Conservation (phyloP, 2,329 filamentous ascomycete genomes). For the Nemania abortiva region DNA sequence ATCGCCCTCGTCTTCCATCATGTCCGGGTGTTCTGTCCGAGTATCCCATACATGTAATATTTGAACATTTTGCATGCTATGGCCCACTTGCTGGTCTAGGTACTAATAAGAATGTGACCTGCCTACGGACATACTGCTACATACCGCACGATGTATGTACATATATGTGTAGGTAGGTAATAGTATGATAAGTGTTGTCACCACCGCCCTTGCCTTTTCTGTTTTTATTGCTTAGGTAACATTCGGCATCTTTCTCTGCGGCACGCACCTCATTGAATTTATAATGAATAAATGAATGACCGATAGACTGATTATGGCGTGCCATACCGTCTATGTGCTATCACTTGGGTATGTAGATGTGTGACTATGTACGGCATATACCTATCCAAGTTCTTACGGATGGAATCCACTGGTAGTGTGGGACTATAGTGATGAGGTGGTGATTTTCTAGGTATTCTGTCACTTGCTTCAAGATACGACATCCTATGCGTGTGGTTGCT, state of each 20-base stretch:
- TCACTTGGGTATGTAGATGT: background rate
- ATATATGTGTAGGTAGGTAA: no score
- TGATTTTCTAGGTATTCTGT: conserved; percentile 16
- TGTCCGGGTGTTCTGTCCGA: conserved; percentile 23
- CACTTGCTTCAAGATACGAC: background rate
- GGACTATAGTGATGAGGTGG: conserved; percentile 12
- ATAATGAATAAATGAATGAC: background rate
- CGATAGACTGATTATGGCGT: background rate
- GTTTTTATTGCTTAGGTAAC: conserved; percentile 2
- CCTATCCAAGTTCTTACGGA: background rate
- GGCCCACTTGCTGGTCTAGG: background rate
- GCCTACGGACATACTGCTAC: background rate
- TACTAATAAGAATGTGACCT: background rate
- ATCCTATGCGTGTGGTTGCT: background rate
- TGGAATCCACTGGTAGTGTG: conserved; percentile 9
- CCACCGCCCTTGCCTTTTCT: background rate
- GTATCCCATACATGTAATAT: conserved; percentile 20
- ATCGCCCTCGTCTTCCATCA: conserved; percentile 7
- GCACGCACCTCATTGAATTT: background rate
- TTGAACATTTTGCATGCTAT: background rate
- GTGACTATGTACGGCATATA: no score
- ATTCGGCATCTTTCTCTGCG: background rate
- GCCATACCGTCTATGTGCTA: background rate
- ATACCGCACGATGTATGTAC: no score
- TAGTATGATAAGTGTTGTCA: background rate